Conservation (phyloP, 495 filamentous ascomycete genomes). For the Aspergillus wentii region DNA sequence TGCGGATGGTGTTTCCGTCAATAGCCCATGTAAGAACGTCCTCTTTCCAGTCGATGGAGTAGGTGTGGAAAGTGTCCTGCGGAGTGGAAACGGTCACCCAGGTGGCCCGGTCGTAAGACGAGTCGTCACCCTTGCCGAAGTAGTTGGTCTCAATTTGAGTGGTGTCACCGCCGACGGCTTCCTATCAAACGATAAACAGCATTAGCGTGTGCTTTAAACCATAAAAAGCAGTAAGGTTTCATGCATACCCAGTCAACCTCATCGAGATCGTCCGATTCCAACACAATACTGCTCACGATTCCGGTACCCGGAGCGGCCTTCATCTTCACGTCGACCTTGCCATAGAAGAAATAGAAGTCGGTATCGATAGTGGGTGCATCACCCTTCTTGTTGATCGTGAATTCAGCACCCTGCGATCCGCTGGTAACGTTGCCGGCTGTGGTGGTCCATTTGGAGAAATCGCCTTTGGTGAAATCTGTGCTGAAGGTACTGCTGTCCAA, state of each 20-base stretch:
- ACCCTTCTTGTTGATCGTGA: constrained; percentile 65
- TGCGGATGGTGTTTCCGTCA: constrained; percentile 68
- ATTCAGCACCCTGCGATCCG: constrained; percentile 53
- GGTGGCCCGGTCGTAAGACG: constrained; percentile 69
- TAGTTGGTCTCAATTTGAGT: constrained; percentile 83
- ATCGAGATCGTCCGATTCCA: constrained; percentile 89
- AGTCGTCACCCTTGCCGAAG: constrained; percentile 85
- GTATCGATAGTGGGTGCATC: constrained; percentile 72
- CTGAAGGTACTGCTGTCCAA: constrained; percentile 50
- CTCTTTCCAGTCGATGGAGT: constrained; percentile 79
- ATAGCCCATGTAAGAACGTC: constrained; percentile 72
- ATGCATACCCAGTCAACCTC: constrained; percentile 87
- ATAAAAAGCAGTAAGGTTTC: background rate
- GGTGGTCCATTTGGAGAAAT: constrained; percentile 53
- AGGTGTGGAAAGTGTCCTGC: constrained; percentile 70
- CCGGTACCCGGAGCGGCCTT: constrained; percentile 69
- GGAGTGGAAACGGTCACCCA: constrained; percentile 54
- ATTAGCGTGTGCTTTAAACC: background rate
- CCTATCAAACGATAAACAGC: constrained; percentile 25
- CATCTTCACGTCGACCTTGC: constrained; percentile 63
- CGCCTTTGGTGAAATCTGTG: constrained; percentile 62
- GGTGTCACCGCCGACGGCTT: constrained; percentile 55
- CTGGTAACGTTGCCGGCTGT: constrained; percentile 51
- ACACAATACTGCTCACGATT: constrained; percentile 74
- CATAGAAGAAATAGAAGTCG: constrained; percentile 76